Evolutionary conservation across 345 rosid genomes (phyloP).

Genomic region (Moringa oleifera): DNA sequence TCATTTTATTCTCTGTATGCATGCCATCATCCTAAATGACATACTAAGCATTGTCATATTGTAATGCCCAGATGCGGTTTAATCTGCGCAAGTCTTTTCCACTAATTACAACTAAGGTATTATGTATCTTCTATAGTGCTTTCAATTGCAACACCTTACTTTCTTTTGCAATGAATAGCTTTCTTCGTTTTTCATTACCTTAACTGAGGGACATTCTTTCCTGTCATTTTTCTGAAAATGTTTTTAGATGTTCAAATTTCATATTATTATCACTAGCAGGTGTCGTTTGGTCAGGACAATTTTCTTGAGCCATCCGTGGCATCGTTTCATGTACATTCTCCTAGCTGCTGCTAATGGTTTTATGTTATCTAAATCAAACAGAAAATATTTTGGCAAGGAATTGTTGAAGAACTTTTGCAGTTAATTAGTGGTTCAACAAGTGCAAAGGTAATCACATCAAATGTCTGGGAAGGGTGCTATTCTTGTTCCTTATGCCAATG

Average conservation of each 20-base stretch:
- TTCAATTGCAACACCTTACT: neutral
- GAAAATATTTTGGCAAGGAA: constrained; percentile 98
- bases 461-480: constrained; percentile 97
- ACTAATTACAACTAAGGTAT: constrained; percentile 82
- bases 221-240: no score
- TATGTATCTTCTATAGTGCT: constrained; percentile 4
- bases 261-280: no score
- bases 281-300: no score
- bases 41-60: no score
- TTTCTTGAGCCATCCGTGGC: no score
- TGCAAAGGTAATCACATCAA: constrained; percentile 94
- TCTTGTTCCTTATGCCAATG: no score
- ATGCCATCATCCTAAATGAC: neutral
- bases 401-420: constrained; percentile 97
- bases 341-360: no score
- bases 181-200: no score
- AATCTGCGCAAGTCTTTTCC: constrained; percentile 86
- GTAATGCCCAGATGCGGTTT: constrained; percentile 65
- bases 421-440: constrained; percentile 93
- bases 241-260: no score
- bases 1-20: neutral
- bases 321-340: no score
- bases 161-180: neutral
- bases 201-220: no score
- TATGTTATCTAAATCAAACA: constrained; percentile 13